phyloP scores from a whole-genome alignment of 495 filamentous ascomycete genomes.

The Talaromyces nanjingensis region DNA sequence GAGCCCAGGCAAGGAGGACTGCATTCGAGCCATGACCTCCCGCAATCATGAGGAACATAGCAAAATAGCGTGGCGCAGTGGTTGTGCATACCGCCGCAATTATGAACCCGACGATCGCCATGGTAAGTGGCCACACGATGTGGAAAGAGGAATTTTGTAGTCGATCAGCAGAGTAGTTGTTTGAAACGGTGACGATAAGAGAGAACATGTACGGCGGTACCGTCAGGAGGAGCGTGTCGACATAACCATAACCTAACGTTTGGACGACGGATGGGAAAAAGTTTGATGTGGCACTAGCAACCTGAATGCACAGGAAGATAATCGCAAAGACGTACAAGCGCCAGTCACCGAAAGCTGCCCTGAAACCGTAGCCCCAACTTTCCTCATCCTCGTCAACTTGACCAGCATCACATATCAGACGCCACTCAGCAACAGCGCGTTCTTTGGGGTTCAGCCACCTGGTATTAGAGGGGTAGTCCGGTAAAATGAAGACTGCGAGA shows the following conservation, averaged over 20 bases:
- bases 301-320: conserved; percentile 64
- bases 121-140: conserved; percentile 58
- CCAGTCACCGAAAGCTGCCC: conserved; percentile 67
- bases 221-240: conserved; percentile 67
- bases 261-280: conserved; percentile 80
- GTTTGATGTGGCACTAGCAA: conserved; percentile 70
- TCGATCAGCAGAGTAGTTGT: conserved; percentile 72
- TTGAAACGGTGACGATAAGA: conserved; percentile 62
- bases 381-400: conserved; percentile 54
- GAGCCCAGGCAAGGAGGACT: conserved; percentile 72
- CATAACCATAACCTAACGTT: conserved; percentile 62
- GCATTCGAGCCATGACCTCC: conserved; percentile 54
- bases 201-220: conserved; percentile 68
- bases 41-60: conserved; percentile 77
- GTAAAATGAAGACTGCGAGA: conserved; percentile 54
- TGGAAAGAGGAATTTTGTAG: conserved; percentile 77
- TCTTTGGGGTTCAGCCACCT: conserved; percentile 66
- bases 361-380: conserved; percentile 59
- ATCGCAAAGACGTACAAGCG: conserved; percentile 38
- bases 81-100: conserved; percentile 61
- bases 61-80: conserved; percentile 62
- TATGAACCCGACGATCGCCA: conserved; percentile 68
- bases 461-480: conserved; percentile 76
- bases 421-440: conserved; percentile 58
- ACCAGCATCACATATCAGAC: conserved; percentile 72